These are phyloP conservation scores for Malania oleifera DNA, from an alignment of 164 flowering plant species.

Conservation along the genomic window DNA sequence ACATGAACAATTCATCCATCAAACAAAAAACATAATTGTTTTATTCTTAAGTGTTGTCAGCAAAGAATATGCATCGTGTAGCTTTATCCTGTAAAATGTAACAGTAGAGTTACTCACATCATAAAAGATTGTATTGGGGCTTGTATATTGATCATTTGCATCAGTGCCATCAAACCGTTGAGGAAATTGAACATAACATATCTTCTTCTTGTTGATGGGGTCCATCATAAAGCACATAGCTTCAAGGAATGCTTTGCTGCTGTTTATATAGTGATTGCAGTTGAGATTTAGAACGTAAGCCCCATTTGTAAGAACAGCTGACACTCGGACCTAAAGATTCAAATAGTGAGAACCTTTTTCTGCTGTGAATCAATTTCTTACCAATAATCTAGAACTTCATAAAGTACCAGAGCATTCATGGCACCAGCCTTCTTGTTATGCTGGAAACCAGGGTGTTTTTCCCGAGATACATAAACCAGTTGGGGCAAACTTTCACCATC, in stretches of 20 bases:
- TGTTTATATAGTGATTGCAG: constrained; percentile 18
- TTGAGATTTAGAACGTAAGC: constrained; percentile 20
- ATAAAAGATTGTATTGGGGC: too few species aligned
- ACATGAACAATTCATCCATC: too few species aligned
- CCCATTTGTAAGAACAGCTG: constrained; percentile 18
- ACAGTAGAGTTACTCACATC: too few species aligned
- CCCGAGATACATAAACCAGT: constrained; percentile 14
- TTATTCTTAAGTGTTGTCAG: too few species aligned
- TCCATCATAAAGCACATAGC: constrained; percentile 27
- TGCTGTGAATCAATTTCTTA: background rate
- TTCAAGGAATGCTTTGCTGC: constrained; percentile 21
- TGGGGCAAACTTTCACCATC: background rate
- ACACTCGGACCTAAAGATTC: constrained; percentile 20
- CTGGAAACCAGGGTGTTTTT: constrained; percentile 17
- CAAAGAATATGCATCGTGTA: too few species aligned
- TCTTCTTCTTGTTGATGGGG: constrained; percentile 5
- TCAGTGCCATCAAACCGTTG: constrained; percentile 20
- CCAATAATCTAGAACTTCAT: constrained; percentile 8
- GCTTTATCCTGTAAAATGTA: too few species aligned
- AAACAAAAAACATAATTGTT: too few species aligned
- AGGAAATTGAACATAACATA: constrained; percentile 20
- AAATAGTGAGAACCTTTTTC: constrained; percentile 4
- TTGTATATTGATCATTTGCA: constrained; percentile 13
- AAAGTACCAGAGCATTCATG: constrained; percentile 22
- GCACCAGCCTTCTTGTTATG: constrained; percentile 21